Conservation (phyloP, 495 filamentous ascomycete species). For the Letharia lupina region DNA sequence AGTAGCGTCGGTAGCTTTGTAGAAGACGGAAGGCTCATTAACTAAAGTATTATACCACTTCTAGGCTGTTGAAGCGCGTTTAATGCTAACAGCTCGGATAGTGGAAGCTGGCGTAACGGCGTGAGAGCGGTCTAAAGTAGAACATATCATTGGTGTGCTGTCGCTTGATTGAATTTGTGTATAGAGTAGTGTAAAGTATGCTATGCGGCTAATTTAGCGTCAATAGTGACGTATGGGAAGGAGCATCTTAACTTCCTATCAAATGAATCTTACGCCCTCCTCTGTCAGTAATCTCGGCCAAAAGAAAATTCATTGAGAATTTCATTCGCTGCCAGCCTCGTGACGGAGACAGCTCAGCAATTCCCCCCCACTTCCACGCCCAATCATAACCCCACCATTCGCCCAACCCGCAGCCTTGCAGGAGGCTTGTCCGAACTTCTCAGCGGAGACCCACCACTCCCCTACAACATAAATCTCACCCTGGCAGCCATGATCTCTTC, state of each 20-base stretch:
- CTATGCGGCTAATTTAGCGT: neutral
- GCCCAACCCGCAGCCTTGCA: neutral
- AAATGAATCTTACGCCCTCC: no score
- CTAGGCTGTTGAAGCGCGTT: neutral
- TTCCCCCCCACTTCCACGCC: neutral
- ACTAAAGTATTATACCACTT: neutral
- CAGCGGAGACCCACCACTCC: neutral
- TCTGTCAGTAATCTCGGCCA: no score
- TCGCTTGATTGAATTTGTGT: neutral
- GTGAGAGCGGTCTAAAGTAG: no score
- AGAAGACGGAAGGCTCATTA: neutral
- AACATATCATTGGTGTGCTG: neutral
- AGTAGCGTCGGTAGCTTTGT: neutral
- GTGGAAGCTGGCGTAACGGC: neutral
- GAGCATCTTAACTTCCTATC: neutral
- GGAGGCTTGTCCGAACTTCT: neutral
- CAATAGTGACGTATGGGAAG: neutral
- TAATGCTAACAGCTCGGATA: neutral
- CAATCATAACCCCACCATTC: neutral
- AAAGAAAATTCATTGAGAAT: neutral
- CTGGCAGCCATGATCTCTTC: neutral
- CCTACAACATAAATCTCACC: neutral
- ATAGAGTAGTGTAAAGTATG: neutral
- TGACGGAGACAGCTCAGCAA: neutral
- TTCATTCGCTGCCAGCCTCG: neutral